Percentiles rank a stretch among this genome's conserved stretches.
These are phyloP conservation scores for Melanopsichium pennsylvanicum DNA, from an alignment of 1,284 basidiomycete genomes.

Conservation along the genomic window DNA sequence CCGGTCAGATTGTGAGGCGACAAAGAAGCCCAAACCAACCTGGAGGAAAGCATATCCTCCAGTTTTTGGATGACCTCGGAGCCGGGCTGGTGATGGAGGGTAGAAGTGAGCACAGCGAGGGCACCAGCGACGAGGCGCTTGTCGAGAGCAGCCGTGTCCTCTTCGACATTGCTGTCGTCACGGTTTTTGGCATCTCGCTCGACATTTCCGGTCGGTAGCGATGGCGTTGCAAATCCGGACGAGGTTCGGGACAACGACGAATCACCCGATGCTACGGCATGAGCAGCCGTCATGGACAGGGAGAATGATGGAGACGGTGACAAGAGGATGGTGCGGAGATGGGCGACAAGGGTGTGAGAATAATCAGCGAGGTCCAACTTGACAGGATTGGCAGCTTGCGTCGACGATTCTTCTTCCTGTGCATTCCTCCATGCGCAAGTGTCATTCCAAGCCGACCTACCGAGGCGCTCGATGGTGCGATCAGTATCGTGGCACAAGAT, in stretches of 20 bases:
- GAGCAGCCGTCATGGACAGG: slow-evolving; percentile 42
- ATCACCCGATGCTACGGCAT: slow-evolving; percentile 27
- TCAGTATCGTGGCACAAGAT: slow-evolving; percentile 79
- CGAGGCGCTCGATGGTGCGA: slow-evolving; percentile 71
- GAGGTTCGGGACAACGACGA: slow-evolving; percentile 24
- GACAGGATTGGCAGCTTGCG: background rate
- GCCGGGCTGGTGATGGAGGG: slow-evolving; percentile 18
- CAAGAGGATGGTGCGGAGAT: slow-evolving; percentile 43
- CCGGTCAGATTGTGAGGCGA: slow-evolving; percentile 22
- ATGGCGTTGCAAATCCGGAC: slow-evolving; percentile 30
- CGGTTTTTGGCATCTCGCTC: slow-evolving; percentile 62
- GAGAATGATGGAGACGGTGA: slow-evolving; percentile 47
- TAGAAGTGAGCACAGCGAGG: slow-evolving; percentile 45
- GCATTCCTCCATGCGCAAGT: slow-evolving; percentile 17
- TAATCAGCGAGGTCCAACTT: slow-evolving; percentile 26
- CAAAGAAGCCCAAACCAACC: slow-evolving; percentile 49
- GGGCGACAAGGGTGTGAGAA: slow-evolving; percentile 28
- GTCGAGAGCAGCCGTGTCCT: slow-evolving; percentile 57
- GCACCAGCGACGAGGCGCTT: slow-evolving; percentile 59
- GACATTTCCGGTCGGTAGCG: slow-evolving; percentile 9
- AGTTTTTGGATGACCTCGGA: slow-evolving; percentile 24
- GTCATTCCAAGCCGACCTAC: slow-evolving; percentile 71
- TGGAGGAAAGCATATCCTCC: slow-evolving; percentile 39
- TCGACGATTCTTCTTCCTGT: background rate
- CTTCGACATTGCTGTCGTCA: slow-evolving; percentile 63